Conservation (phyloP, 768 basidiomycete species). For the Tricholoma hemisulphureum region DNA sequence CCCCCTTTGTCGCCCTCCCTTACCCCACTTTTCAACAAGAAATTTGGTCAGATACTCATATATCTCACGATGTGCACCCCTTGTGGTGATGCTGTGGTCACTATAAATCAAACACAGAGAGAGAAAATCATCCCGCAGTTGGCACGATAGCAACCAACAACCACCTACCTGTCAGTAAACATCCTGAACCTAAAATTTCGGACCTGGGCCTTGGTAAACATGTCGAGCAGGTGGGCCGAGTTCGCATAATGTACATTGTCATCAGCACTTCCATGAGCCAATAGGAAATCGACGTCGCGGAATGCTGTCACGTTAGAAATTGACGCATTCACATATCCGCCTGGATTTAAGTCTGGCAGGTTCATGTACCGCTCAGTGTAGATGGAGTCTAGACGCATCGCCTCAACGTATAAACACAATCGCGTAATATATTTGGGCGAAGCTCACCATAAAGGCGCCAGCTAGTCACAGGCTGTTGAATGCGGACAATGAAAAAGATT, state of each 20-base stretch:
- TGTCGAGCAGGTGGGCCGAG: conserved; percentile 87
- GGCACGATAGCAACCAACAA: conserved; percentile 12
- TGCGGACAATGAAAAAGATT: background rate
- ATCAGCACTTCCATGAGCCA: conserved; percentile 93
- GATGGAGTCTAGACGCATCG: conserved; percentile 66
- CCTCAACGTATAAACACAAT: too few relatives aligned
- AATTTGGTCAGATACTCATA: conserved; percentile 85
- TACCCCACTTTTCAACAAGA: conserved; percentile 92
- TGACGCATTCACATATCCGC: conserved; percentile 87
- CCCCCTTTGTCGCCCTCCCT: conserved; percentile 64
- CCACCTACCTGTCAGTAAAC: conserved; percentile 89
- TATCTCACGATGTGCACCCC: conserved; percentile 82
- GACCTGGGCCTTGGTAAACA: conserved; percentile 78
- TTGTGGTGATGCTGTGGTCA: conserved; percentile 71
- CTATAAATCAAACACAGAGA: conserved; percentile 38
- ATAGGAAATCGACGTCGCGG: conserved; percentile 71
- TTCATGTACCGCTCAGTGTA: conserved; percentile 99
- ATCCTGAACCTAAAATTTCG: conserved; percentile 84
- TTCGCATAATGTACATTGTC: conserved; percentile 97
- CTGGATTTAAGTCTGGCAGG: conserved; percentile 71
- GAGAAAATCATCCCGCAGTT: conserved; percentile 17
- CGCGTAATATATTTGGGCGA: conserved; percentile 4
- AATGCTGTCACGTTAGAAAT: conserved; percentile 90
- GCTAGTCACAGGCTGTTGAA: conserved; percentile 74
- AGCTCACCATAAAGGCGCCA: conserved; percentile 76